Conservation (phyloP, 495 filamentous ascomycete genomes). For the Cryomyces minteri region DNA sequence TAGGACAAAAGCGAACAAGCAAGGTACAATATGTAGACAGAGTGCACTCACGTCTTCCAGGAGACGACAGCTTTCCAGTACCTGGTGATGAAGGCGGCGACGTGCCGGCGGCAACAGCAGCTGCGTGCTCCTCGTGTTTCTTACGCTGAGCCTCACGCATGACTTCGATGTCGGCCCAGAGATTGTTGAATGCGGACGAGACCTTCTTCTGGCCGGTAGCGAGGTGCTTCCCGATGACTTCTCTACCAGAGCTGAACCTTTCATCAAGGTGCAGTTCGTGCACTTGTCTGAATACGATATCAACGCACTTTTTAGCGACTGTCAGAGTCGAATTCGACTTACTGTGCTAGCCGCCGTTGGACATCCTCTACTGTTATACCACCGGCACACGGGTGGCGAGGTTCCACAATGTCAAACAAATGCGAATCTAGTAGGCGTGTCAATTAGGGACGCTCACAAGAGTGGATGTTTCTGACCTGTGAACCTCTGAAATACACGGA, state of each 20-base stretch:
- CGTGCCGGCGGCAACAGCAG: not conserved
- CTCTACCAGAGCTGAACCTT: conserved; percentile 53
- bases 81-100: not conserved
- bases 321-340: conserved; percentile 27
- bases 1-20: not conserved
- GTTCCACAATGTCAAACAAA: conserved; percentile 85
- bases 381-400: conserved; percentile 85
- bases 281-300: conserved; percentile 17
- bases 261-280: conserved; percentile 79
- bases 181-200: conserved; percentile 60
- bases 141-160: conserved; percentile 68
- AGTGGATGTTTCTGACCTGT: conserved; percentile 26
- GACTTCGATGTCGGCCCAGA: conserved; percentile 78
- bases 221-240: conserved; percentile 61
- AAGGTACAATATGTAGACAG: not conserved
- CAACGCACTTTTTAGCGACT: not conserved
- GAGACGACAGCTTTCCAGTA: conserved; percentile 4
- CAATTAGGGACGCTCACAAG: conserved; percentile 4
- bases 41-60: conserved; percentile 15
- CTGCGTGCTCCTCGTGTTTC: conserved; percentile 25
- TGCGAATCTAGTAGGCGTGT: conserved; percentile 39
- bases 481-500: conserved; percentile 56
- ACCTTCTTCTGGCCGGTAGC: conserved; percentile 75
- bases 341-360: conserved; percentile 73
- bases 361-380: conserved; percentile 89